Base-by-base conservation (phyloP, 495 filamentous ascomycete genomes). In the Penicillium argentinense region DNA sequence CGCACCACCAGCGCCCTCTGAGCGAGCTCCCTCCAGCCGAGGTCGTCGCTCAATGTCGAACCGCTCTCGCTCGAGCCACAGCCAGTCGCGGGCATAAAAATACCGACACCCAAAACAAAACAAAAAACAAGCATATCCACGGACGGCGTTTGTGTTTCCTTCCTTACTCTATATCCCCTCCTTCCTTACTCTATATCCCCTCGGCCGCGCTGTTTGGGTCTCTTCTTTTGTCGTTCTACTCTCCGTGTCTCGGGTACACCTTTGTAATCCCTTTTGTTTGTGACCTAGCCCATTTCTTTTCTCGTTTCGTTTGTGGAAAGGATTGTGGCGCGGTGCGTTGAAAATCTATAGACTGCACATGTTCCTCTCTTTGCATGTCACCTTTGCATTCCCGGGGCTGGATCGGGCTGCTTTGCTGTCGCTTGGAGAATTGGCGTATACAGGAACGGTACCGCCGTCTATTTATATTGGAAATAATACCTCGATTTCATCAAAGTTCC, bases 41-140 rank as follows among this genome's bases (percentile, higher is more conserved):
- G 68, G 71, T 14, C 60, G 63, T 45, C 52, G 65, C 16, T 70
- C 68, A 3, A 50, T 63, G 29, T 75, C 72, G 26, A 58, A 64
- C 22, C 71, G 59, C 36, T 74, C 71, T 22, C 62, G 62, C 29
- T 69, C 71, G 7, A 71, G 65, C 37, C 59, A 64, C 12, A 70
- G 67, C 34, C 63, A 66, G 25, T 63, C 60, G 8, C 54, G 57
- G 17, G 54, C 9, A 28, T 19, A 2, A 24, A 25, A 19, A 9
- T 25, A 42, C 24, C 24, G 28, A 14, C 11, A 18, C 23, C 8
- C 19, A 39, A 14, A 39, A 5, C 39, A 30, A 16, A 19, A 19
- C 11, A 42, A 17, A 28, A 23, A 29, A 14, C 9, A 42, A 42
- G 39, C 39, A 42, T 42, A 13, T 18, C 19, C 13, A 27, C 23